These are phyloP conservation scores for Zhuliangozyma blackwelliae DNA, from an alignment of 1,139 yeast species.

Conservation along the genomic window DNA sequence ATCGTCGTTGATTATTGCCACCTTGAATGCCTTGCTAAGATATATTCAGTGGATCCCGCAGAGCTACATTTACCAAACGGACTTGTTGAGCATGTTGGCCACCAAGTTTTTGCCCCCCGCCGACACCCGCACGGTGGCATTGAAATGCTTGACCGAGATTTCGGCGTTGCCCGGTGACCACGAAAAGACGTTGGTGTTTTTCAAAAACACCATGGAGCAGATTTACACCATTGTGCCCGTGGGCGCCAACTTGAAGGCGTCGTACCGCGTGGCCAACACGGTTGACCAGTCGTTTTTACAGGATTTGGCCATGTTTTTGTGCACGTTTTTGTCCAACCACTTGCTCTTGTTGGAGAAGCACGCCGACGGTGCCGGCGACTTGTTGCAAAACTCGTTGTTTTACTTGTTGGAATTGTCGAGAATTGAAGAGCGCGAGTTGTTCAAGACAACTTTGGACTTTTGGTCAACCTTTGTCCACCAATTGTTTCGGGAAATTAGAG, in stretches of 20 bases:
- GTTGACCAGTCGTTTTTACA: conserved; percentile 91
- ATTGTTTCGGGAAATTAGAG: conserved; percentile 81
- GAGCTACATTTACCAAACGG: conserved; percentile 85
- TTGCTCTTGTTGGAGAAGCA: conserved; percentile 67
- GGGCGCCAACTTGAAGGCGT: conserved; percentile 64
- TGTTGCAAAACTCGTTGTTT: conserved; percentile 67
- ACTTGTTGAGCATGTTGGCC: conserved; percentile 66
- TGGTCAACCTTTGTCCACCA: conserved; percentile 84
- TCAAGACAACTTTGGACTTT: conserved; percentile 91
- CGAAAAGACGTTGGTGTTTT: conserved; percentile 64
- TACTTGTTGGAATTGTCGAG: conserved; percentile 82
- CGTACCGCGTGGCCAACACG: conserved; percentile 73
- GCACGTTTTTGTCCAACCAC: conserved; percentile 79
- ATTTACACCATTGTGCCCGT: conserved; percentile 71
- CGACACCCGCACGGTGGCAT: conserved; percentile 77
- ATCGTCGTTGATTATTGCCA: conserved; percentile 78
- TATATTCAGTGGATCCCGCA: conserved; percentile 94
- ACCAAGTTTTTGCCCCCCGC: conserved; percentile 73
- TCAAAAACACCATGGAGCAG: conserved; percentile 70
- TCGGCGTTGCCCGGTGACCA: conserved; percentile 67
- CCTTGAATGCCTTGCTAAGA: conserved; percentile 75
- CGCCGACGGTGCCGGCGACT: conserved; percentile 52
- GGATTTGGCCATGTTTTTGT: conserved; percentile 89
- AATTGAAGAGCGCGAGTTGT: conserved; percentile 92
- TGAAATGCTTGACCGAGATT: conserved; percentile 91